Base-by-base conservation (phyloP, 257 asterid genomes). In the Catharanthus roseus region DNA sequence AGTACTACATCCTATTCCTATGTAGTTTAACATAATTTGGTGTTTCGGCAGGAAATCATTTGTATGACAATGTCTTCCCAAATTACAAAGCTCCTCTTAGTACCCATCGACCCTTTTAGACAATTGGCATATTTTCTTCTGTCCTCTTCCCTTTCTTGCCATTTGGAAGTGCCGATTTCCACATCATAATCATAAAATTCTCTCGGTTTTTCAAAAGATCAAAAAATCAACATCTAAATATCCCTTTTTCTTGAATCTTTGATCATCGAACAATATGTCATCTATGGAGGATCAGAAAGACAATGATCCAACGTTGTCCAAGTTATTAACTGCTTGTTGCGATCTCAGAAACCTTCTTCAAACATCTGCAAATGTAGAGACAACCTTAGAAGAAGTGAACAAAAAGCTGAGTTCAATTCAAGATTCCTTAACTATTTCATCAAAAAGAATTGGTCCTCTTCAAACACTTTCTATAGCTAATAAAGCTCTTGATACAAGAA, bases 401-500 rank as follows among this genome's bases (percentile, higher is more conserved):
- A 54, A 77, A 2, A 86, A 70, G 0, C 79, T 87, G 21, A 75
- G 70, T 1, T 6, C 69, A 29, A 82, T 87, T 28, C 84, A 75
- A 66, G 81, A 82, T 70, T 79, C 62, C 75, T 62, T 89, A 26
- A 74, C 45, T 50, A 24, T 75, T 67, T 82, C 89, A 1, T 87
- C 96, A 15, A 82, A 67, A 72, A 83, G 81, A 70, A 71, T 87
- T 31, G 95, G 86, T 16, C 97, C 97, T 1, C 39, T 91, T 6
- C 96, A 91, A 42, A 79, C 97, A 11, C 83, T 91, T 5, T 89
- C 96, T 68, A 91, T 91, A 57, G 92, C 95, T 7, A 79, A 80
- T 65, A 91, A 83, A 72, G 89, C 97, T 15, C 88, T 91, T 8
- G 91, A 91, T 31, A 83, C 95, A 1, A 65, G 92, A 33, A 89